Percentiles rank a stretch among this genome's conserved stretches.
Conservation (phyloP, 768 basidiomycete species). For the Lentinula sp. region DNA sequence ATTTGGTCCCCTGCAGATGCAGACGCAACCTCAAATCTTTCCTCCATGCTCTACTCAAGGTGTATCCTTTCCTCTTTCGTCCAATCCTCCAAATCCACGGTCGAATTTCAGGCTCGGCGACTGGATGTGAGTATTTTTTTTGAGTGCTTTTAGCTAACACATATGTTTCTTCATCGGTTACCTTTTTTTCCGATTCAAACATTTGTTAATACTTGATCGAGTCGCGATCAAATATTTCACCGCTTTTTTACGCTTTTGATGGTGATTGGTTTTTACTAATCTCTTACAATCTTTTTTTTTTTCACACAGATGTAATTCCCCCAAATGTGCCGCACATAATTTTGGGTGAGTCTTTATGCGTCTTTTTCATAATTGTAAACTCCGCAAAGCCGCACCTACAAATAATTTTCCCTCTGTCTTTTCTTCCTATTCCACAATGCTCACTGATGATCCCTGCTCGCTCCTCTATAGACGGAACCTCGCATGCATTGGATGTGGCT, state of each 20-base stretch:
- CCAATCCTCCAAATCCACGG: slow-evolving; percentile 66
- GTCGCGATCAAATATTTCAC: not conserved
- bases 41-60: slow-evolving; percentile 12
- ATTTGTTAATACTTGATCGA: slow-evolving; percentile 2
- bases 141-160: slow-evolving; percentile 17
- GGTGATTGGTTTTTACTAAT: not conserved
- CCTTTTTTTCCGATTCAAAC: slow-evolving; percentile 13
- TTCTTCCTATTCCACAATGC: slow-evolving; percentile 20
- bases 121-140: slow-evolving; percentile 50
- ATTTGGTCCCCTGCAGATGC: slow-evolving; percentile 12
- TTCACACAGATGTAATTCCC: slow-evolving; percentile 50
- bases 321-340: slow-evolving; percentile 75
- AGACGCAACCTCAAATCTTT: slow-evolving; percentile 10
- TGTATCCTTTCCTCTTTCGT: slow-evolving; percentile 53
- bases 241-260: not conserved
- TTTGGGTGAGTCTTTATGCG: slow-evolving; percentile 58
- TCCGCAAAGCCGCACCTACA: slow-evolving; percentile 5
- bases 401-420: slow-evolving; percentile 13
- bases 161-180: slow-evolving; percentile 12
- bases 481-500: slow-evolving; percentile 73
- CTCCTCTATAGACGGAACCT: slow-evolving; percentile 64
- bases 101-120: slow-evolving; percentile 64
- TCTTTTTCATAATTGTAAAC: slow-evolving; percentile 8
- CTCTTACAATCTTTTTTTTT: not conserved
- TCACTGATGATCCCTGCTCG: slow-evolving; percentile 43